Evolutionary conservation across 768 basidiomycete genomes (phyloP).

Genomic region (Tephrocybe sp.): DNA sequence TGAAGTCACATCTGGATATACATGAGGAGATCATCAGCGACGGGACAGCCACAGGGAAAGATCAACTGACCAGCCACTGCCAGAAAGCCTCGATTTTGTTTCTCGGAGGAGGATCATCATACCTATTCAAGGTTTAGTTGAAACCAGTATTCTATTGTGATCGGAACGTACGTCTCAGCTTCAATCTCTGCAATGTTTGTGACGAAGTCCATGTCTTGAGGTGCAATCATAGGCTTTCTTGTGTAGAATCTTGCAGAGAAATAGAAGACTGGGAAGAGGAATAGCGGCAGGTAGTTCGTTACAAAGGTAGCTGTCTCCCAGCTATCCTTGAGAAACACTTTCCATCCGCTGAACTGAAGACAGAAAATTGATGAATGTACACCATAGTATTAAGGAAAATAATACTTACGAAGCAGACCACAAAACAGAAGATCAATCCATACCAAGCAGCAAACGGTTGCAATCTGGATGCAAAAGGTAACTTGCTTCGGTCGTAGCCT

Average conservation of each 20-base stretch:
- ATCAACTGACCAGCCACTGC: constrained; percentile 68
- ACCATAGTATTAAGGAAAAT: neutral
- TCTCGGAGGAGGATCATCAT: constrained; percentile 69
- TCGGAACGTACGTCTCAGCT: constrained; percentile 48
- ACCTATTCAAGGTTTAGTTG: constrained; percentile 25
- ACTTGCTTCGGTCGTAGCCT: constrained; percentile 62
- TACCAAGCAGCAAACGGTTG: constrained; percentile 79
- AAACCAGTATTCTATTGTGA: neutral
- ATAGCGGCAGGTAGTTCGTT: constrained; percentile 75
- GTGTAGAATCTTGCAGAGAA: constrained; percentile 52
- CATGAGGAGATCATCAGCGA: neutral
- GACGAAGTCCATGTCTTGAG: constrained; percentile 84
- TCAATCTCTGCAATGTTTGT: constrained; percentile 67
- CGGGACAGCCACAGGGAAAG: constrained; percentile 23
- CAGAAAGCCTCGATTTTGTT: constrained; percentile 72
- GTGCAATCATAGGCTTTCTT: constrained; percentile 39
- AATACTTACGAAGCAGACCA: constrained; percentile 68
- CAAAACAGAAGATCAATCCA: constrained; percentile 33
- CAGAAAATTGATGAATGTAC: neutral
- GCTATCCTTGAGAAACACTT: constrained; percentile 35
- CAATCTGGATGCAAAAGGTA: constrained; percentile 68
- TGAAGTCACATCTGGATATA: neutral
- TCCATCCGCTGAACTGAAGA: constrained; percentile 41
- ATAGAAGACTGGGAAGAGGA: constrained; percentile 78
- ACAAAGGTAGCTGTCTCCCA: constrained; percentile 67